These are phyloP conservation scores for Calamus simplicifolius DNA, from an alignment of 176 grass and related monocot species.

Conservation along the genomic window DNA sequence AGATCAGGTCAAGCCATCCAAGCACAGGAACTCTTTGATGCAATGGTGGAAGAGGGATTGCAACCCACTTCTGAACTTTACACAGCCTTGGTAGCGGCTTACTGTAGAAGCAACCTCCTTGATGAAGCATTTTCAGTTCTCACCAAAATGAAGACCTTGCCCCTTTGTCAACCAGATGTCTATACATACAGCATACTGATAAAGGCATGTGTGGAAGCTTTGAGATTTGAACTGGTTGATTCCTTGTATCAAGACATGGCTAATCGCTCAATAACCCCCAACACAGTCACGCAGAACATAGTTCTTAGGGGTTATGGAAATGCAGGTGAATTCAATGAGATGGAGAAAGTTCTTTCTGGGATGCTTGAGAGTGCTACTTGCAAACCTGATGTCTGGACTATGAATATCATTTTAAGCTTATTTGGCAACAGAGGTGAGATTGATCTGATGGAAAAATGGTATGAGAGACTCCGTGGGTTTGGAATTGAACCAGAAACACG, in stretches of 20 bases:
- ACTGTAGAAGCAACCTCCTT: constrained; percentile 45
- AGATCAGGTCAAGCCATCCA: constrained; percentile 43
- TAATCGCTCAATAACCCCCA: constrained; percentile 44
- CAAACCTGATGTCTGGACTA: constrained; percentile 90
- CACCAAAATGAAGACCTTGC: constrained; percentile 47
- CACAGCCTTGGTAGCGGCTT: constrained; percentile 63
- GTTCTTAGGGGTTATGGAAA: constrained; percentile 78
- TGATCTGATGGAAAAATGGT: constrained; percentile 87
- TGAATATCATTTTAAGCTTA: constrained; percentile 87
- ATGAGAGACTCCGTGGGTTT: constrained; percentile 77
- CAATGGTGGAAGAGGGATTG: constrained; percentile 58
- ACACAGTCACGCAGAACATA: constrained; percentile 85
- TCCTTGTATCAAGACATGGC: constrained; percentile 69
- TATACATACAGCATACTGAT: constrained; percentile 88
- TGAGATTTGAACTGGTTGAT: constrained; percentile 56
- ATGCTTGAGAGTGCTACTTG: constrained; percentile 60
- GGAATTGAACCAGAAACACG: constrained; percentile 80
- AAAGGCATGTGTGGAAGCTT: constrained; percentile 57
- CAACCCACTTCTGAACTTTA: constrained; percentile 57
- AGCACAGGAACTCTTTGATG: constrained; percentile 49
- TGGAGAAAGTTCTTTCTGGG: constrained; percentile 60
- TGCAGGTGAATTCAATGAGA: constrained; percentile 63
- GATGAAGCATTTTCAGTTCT: constrained; percentile 64
- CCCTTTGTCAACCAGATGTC: constrained; percentile 71
- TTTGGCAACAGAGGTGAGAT: constrained; percentile 71